Base-by-base conservation (phyloP, 78 protist genomes). In the Monosiga brevicollis region DNA sequence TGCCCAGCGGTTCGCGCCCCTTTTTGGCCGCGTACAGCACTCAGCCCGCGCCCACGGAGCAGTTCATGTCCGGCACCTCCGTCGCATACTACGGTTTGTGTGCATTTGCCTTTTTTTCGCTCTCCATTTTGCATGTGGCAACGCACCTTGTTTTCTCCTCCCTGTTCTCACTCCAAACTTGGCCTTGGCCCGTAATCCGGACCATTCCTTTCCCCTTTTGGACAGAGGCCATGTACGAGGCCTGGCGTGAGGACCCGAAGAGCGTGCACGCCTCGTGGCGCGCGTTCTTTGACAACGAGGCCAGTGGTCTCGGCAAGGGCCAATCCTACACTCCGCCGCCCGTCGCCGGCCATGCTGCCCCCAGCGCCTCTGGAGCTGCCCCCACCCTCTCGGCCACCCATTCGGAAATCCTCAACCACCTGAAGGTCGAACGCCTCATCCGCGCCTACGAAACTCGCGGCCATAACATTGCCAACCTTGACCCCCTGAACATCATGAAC, bases 371-470 rank as follows among this genome's bases (percentile, higher is more conserved):
- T 20, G 73, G 2, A 23, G 35, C 73, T 32, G 62, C 62, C 6
- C 62, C 6, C 6, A 20, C 62, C 6, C 62, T 49, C 62, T 20
- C 62, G 15, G 62, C 62, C 62, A 6, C 62, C 6, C 62, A 49
- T 49, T 15, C 41, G 41, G 24, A 10, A 29, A 41, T 78, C 38
- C 25, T 34, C 38, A 11, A 39, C 73, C 55, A 73, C 73, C 20
- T 82, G 32, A 35, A 40, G 22, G 85, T 73, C 22, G 36, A 41
- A 73, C 35, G 9, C 34, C 85, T 82, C 6, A 35, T 82, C 24
- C 78, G 85, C 25, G 85, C 79, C 2, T 82, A 40, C 40, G 76
- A 82, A 79, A 79, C 73, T 15, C 85, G 85, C 42, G 85, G 85
- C 38, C 85, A 82, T 37, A 11, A 73, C n/a, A 25, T 73, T 25